Evolutionary conservation across 2,329 filamentous ascomycete genomes (phyloP).

Genomic region (Gremmenia infestans): DNA sequence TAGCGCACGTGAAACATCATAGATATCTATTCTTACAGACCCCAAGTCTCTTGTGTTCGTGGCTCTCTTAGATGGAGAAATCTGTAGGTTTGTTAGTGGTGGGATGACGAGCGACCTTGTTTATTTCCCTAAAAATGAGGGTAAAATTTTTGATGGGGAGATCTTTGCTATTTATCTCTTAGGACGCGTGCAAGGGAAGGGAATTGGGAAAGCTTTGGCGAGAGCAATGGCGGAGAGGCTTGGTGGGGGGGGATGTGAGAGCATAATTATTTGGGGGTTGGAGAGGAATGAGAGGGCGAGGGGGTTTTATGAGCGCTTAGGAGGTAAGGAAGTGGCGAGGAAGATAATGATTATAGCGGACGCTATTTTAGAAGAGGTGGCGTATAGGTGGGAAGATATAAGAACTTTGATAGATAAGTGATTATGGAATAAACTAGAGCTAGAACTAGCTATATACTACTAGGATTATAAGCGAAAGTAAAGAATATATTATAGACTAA

Average conservation of each 20-base stretch:
- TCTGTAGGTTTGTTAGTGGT: conserved; percentile 7
- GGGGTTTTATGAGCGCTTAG: conserved; percentile 3
- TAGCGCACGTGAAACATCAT: conserved; percentile 2
- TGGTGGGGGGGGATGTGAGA: conserved; percentile 1
- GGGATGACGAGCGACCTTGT: conserved; percentile 2
- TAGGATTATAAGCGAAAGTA: not conserved
- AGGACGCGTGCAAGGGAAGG: conserved; percentile 3
- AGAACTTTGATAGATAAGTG: no score
- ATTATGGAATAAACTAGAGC: not conserved
- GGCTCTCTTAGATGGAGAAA: conserved; percentile 5
- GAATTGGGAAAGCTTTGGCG: conserved; percentile 4
- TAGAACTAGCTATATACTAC: not conserved
- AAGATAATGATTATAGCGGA: conserved; percentile 5
- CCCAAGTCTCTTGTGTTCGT: conserved; percentile 4
- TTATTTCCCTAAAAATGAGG: conserved; percentile 2
- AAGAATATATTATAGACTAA: no score
- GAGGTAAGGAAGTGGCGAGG: conserved; percentile 5
- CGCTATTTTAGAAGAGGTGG: conserved; percentile 3
- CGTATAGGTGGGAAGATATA: conserved; percentile 8
- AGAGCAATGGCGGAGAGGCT: conserved; percentile 3
- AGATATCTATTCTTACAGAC: conserved; percentile 2
- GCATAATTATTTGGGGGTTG: conserved; percentile 4
- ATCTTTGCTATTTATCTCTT: conserved; percentile 7
- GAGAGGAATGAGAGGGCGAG: conserved; percentile 1
- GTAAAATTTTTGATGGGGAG: conserved; percentile 6